A percentile compares a stretch with the other conserved stretches of the same genome.
These are phyloP conservation scores for Suhomyces taliae DNA, from an alignment of 1,139 yeast species.

Conservation along the genomic window DNA sequence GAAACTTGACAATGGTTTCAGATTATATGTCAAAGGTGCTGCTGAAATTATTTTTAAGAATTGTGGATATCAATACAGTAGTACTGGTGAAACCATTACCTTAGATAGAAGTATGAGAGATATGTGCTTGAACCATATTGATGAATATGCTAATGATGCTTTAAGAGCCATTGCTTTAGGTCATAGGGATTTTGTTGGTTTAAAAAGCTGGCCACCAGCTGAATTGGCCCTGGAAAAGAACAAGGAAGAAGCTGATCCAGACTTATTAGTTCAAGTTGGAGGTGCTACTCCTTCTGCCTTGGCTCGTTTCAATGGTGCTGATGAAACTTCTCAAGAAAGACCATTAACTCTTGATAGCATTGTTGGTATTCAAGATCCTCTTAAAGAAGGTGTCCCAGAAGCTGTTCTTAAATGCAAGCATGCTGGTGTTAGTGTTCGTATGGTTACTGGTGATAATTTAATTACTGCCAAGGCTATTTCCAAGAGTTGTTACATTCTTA, in stretches of 20 bases:
- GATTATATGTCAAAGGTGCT: conserved; percentile 86
- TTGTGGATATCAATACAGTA: conserved; percentile 45
- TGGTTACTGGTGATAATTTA: conserved; percentile 97
- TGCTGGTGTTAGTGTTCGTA: conserved; percentile 93
- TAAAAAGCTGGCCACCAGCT: conserved; percentile 64
- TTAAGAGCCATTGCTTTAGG: conserved; percentile 84
- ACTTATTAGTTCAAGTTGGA: conserved; percentile 35
- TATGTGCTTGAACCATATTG: conserved; percentile 47
- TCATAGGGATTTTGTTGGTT: conserved; percentile 62
- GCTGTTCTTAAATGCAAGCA: conserved; percentile 82
- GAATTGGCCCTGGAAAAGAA: conserved; percentile 31
- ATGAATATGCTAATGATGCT: conserved; percentile 69
- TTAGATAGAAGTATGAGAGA: conserved; percentile 37
- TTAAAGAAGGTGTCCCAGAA: conserved; percentile 84
- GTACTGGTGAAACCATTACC: conserved; percentile 29
- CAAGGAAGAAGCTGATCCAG: conserved; percentile 48
- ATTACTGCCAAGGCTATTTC: conserved; percentile 91
- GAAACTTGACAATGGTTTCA: conserved; percentile 47
- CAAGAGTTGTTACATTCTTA: conserved; percentile 75
- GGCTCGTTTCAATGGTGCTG: conserved; percentile 4
- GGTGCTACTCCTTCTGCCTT: conserved; percentile 1
- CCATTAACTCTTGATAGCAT: conserved; percentile 59
- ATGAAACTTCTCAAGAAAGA: conserved; percentile 12
- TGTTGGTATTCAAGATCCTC: conserved; percentile 94
- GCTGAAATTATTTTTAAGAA: conserved; percentile 77